These are phyloP conservation scores for Curvularia sp. DNA, from an alignment of 2,329 filamentous ascomycete species.

Conservation along the genomic window DNA sequence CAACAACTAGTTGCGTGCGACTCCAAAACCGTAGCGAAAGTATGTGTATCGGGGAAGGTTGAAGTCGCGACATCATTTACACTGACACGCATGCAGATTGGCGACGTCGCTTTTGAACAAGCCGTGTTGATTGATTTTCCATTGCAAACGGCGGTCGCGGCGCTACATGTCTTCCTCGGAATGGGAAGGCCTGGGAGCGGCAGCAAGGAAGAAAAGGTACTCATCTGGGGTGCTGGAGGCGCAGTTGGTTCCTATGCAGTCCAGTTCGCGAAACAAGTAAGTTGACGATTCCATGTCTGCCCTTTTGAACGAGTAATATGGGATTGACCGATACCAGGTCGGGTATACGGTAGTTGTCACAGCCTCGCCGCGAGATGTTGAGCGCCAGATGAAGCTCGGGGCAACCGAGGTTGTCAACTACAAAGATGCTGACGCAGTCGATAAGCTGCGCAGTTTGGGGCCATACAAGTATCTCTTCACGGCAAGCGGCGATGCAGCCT, in stretches of 20 bases:
- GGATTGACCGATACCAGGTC: slow-evolving; percentile 21
- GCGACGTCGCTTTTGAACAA: slow-evolving; percentile 35
- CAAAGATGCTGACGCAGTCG: slow-evolving; percentile 33
- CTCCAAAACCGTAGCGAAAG: slow-evolving; percentile 31
- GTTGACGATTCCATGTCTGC: not conserved
- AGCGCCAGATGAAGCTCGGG: slow-evolving; percentile 34
- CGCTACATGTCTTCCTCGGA: slow-evolving; percentile 37
- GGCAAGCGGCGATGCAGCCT: slow-evolving; percentile 35
- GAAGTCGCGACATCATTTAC: not conserved
- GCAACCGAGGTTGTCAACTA: slow-evolving; percentile 36
- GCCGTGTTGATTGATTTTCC: slow-evolving; percentile 36
- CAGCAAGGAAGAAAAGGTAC: slow-evolving; percentile 30
- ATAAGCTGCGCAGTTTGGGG: slow-evolving; percentile 28
- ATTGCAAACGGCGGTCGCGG: slow-evolving; percentile 38
- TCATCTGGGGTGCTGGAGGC: slow-evolving; percentile 40
- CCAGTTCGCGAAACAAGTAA: slow-evolving; percentile 35
- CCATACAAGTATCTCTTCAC: slow-evolving; percentile 39
- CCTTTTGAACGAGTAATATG: not conserved
- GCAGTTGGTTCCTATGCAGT: slow-evolving; percentile 38
- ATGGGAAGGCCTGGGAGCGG: slow-evolving; percentile 32
- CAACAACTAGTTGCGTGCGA: slow-evolving; percentile 31
- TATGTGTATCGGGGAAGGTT: slow-evolving; percentile 14
- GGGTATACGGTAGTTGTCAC: slow-evolving; percentile 37
- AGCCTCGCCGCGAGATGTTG: slow-evolving; percentile 32
- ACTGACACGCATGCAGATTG: slow-evolving; percentile 30